Conservation (phyloP, 441 rosid genomes). For the Erysimum cheiri region DNA sequence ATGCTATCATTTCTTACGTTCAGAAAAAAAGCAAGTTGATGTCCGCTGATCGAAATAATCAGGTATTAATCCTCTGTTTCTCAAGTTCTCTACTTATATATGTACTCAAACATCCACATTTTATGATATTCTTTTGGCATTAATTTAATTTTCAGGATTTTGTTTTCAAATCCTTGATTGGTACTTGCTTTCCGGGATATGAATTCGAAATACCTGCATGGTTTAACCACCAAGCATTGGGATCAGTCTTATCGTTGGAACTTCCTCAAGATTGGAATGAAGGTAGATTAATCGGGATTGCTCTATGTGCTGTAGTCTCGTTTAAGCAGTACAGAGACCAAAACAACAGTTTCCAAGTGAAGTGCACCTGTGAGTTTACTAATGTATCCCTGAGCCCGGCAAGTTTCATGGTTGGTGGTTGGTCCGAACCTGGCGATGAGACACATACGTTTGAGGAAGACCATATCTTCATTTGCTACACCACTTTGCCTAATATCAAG, state of each 20-base stretch:
- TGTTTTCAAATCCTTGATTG: slow-evolving; percentile 14
- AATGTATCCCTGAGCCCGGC: neutral
- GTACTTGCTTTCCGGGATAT: slow-evolving; percentile 32
- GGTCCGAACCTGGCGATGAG: slow-evolving; percentile 11
- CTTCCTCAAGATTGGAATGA: neutral
- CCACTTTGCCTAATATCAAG: neutral
- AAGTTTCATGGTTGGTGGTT: slow-evolving; percentile 26
- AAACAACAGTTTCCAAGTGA: slow-evolving; percentile 17
- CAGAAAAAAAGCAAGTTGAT: slow-evolving; percentile 4
- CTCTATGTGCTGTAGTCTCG: slow-evolving; percentile 12
- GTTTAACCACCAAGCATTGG: slow-evolving; percentile 15
- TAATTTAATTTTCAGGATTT: slow-evolving; percentile 3
- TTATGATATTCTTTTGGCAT: neutral
- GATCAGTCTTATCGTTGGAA: neutral
- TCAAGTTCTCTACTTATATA: neutral
- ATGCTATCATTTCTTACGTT: slow-evolving; percentile 12
- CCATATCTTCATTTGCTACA: slow-evolving; percentile 29
- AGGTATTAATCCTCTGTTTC: slow-evolving; percentile 1
- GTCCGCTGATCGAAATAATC: slow-evolving; percentile 13
- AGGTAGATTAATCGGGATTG: neutral
- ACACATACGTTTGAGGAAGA: slow-evolving; percentile 2
- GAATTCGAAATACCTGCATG: slow-evolving; percentile 24
- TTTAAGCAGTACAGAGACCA: slow-evolving; percentile 9
- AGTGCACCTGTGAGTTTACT: slow-evolving; percentile 15
- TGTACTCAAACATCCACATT: no score